These are phyloP conservation scores for Marasmius tenuissimus DNA, from an alignment of 1,284 basidiomycete genomes.

Conservation along the genomic window DNA sequence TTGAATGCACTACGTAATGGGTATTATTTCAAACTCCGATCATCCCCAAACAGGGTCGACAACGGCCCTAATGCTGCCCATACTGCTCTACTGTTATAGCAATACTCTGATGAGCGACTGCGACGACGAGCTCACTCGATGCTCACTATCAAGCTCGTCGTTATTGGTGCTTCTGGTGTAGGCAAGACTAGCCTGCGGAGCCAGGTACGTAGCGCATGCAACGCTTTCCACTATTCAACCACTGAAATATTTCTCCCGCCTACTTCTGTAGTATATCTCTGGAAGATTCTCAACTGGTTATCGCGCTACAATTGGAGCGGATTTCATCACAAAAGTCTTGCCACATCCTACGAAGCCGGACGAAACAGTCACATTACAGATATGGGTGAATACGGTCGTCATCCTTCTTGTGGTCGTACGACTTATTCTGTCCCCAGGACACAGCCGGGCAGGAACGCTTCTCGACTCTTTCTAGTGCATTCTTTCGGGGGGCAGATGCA, in stretches of 20 bases:
- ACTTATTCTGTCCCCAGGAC: slow-evolving; percentile 41
- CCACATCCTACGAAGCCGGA: slow-evolving; percentile 55
- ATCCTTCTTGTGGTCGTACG: slow-evolving; percentile 10
- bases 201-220: slow-evolving; percentile 47
- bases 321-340: slow-evolving; percentile 76
- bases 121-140: slow-evolving; percentile 29
- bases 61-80: too few species aligned
- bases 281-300: slow-evolving; percentile 74
- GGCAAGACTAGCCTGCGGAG: slow-evolving; percentile 74
- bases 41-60: too few species aligned
- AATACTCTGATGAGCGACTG: slow-evolving; percentile 4
- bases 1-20: too few species aligned
- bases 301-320: slow-evolving; percentile 80
- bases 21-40: too few species aligned
- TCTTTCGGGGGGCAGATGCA: slow-evolving; percentile 82
- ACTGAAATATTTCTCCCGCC: background rate
- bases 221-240: background rate
- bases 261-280: slow-evolving; percentile 61
- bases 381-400: slow-evolving; percentile 61
- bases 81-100: background rate
- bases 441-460: slow-evolving; percentile 85
- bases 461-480: slow-evolving; percentile 74
- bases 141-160: slow-evolving; percentile 74
- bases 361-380: slow-evolving; percentile 66
- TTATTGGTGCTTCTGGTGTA: slow-evolving; percentile 75